A percentile compares a stretch with the other conserved stretches of the same genome.
Conservation (phyloP, 2,329 filamentous ascomycete genomes). For the Cladophialophora psammophila region DNA sequence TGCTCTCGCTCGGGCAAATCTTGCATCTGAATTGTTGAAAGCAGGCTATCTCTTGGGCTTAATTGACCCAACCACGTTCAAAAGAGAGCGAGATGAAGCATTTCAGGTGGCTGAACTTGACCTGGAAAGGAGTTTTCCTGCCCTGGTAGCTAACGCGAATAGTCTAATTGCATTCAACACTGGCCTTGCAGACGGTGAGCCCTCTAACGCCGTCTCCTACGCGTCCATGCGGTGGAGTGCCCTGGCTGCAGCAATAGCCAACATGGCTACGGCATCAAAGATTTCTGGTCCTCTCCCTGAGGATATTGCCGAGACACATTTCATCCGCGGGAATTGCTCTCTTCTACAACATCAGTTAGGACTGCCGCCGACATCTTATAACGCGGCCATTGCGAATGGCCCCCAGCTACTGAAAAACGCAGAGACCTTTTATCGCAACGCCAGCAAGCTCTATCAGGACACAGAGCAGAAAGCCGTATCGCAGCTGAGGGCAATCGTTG, state of each 20-base stretch:
- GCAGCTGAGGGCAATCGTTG: constrained; percentile 26
- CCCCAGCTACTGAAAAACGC: constrained; percentile 62
- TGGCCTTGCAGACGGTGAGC: constrained; percentile 50
- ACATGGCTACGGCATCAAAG: constrained; percentile 60
- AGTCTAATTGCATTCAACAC: constrained; percentile 62
- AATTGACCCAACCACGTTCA: constrained; percentile 62
- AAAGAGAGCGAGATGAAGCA: constrained; percentile 51
- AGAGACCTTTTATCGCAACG: constrained; percentile 65
- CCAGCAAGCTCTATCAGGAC: constrained; percentile 46
- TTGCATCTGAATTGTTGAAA: constrained; percentile 64
- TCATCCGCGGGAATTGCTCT: constrained; percentile 63
- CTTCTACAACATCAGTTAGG: constrained; percentile 62
- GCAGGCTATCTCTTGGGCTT: constrained; percentile 61
- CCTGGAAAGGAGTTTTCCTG: constrained; percentile 55
- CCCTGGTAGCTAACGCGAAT: constrained; percentile 63
- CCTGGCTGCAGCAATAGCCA: constrained; percentile 59
- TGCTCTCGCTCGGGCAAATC: constrained; percentile 63
- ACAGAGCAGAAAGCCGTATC: constrained; percentile 33
- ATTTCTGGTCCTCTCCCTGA: constrained; percentile 54
- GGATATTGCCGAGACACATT: constrained; percentile 61
- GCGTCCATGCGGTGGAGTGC: constrained; percentile 59
- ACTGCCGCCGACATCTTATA: constrained; percentile 52
- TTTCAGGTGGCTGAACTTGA: constrained; percentile 50
- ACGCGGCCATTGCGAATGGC: constrained; percentile 53
- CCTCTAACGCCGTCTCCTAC: constrained; percentile 44